Percentiles rank a stretch among this genome's conserved stretches.
These are phyloP conservation scores for Stephania japonica DNA, from an alignment of 164 flowering plant species.

Conservation along the genomic window DNA sequence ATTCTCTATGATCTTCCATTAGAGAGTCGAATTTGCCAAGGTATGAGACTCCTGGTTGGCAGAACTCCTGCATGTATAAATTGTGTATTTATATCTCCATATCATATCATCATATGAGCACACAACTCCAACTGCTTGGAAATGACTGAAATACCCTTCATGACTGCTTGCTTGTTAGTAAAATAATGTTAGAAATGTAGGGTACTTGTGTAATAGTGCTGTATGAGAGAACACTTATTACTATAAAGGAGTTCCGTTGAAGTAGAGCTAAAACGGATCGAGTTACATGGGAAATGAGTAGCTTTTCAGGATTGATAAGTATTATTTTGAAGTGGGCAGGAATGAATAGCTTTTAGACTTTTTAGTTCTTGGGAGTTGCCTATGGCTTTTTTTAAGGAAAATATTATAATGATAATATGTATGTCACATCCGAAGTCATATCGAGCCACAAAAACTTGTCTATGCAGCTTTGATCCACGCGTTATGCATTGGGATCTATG, in stretches of 20 bases:
- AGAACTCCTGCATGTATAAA: slow-evolving; percentile 13
- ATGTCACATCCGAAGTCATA: too few species aligned
- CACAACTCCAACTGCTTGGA: neutral
- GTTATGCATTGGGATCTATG: too few species aligned
- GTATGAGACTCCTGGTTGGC: slow-evolving; percentile 15
- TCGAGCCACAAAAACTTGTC: too few species aligned
- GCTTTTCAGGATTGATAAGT: neutral
- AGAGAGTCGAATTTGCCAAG: slow-evolving; percentile 6
- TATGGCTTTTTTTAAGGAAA: neutral
- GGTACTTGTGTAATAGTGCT: neutral
- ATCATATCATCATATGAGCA: neutral
- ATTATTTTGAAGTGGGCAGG: neutral
- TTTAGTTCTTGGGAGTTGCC: neutral
- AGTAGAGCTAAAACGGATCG: slow-evolving; percentile 32
- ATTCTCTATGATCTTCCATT: slow-evolving; percentile 55
- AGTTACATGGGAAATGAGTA: slow-evolving; percentile 28
- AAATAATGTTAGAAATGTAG: neutral
- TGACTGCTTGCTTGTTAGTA: neutral
- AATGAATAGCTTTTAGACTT: neutral
- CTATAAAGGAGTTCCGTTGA: slow-evolving; percentile 16
- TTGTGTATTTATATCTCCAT: neutral
- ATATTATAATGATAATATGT: too few species aligned
- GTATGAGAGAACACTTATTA: neutral
- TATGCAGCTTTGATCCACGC: too few species aligned
- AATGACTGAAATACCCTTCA: slow-evolving; percentile 12